A percentile compares a stretch with the other conserved stretches of the same genome.
phyloP scores from a whole-genome alignment of 2,329 filamentous ascomycete genomes.

The Beauveria varroae region DNA sequence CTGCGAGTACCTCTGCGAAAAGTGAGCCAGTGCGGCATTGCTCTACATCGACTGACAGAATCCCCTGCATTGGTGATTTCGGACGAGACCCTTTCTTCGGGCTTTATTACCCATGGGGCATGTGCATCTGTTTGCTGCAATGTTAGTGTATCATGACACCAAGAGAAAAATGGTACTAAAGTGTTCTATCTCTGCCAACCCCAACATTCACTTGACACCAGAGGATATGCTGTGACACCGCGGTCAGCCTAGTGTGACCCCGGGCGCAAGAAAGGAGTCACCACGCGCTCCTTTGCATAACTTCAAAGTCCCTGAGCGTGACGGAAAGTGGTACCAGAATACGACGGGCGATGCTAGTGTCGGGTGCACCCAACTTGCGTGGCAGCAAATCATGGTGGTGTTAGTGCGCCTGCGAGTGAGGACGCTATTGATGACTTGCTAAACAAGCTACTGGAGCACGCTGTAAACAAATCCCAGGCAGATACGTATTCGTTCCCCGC shows the following conservation, averaged over 20 bases:
- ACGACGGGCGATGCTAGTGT: not conserved
- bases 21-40: not conserved
- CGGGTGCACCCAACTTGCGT: not conserved
- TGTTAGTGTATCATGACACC: not conserved
- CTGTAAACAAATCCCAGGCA: not conserved
- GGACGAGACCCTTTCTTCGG: no score
- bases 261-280: no score
- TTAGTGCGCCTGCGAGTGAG: not conserved
- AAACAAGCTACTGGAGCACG: no score
- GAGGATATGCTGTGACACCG: not conserved
- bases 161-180: not conserved
- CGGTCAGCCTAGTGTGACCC: not conserved
- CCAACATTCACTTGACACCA: not conserved
- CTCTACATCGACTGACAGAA: no score
- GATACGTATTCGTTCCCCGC: not conserved
- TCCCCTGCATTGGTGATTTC: no score
- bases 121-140: not conserved
- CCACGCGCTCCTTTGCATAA: no score
- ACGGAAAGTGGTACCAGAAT: not conserved
- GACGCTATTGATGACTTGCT: not conserved
- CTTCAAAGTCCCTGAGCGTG: not conserved
- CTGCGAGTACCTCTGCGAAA: not conserved
- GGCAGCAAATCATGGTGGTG: not conserved
- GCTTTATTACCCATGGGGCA: no score
- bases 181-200: no score